phyloP scores from a whole-genome alignment of 306 rosid genomes.

The Pyrus betulifolia region DNA sequence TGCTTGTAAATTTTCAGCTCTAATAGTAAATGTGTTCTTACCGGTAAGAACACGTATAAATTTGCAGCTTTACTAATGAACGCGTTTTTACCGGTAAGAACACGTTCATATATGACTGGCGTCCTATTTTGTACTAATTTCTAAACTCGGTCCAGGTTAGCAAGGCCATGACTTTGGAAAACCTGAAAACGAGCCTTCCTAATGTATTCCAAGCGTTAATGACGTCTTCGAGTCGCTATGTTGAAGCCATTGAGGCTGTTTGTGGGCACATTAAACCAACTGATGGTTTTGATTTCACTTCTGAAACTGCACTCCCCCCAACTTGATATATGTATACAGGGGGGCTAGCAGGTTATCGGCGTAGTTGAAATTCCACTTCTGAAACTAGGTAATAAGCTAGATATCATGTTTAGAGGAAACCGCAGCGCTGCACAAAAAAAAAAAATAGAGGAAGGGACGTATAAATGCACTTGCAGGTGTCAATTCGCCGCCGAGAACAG shows the following conservation, averaged over 20 bases:
- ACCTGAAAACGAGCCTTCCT: slow-evolving; percentile 61
- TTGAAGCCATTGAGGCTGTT: slow-evolving; percentile 47
- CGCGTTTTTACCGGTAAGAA: no score
- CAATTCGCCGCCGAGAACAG: slow-evolving; percentile 73
- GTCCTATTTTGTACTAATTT: no score
- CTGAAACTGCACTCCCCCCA: slow-evolving; percentile 15
- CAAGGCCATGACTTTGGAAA: slow-evolving; percentile 44
- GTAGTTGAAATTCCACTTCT: background rate
- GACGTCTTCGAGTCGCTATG: slow-evolving; percentile 51
- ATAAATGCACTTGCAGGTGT: slow-evolving; percentile 67
- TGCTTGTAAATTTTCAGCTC: no score
- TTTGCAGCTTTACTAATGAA: no score
- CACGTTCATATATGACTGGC: no score
- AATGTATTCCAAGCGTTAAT: slow-evolving; percentile 48
- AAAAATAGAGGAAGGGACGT: slow-evolving; percentile 58
- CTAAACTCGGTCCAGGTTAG: slow-evolving; percentile 23
- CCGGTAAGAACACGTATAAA: no score
- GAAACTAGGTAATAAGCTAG: slow-evolving; percentile 35
- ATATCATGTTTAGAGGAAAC: slow-evolving; percentile 69
- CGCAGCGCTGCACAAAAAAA: slow-evolving; percentile 50
- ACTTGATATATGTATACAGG: background rate
- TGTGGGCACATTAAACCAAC: slow-evolving; percentile 18
- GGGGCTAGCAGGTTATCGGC: background rate
- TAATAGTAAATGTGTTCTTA: no score
- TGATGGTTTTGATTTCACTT: slow-evolving; percentile 12